Conservation (phyloP, 352 stramenopile species). For the Globisporangium takayamanum region DNA sequence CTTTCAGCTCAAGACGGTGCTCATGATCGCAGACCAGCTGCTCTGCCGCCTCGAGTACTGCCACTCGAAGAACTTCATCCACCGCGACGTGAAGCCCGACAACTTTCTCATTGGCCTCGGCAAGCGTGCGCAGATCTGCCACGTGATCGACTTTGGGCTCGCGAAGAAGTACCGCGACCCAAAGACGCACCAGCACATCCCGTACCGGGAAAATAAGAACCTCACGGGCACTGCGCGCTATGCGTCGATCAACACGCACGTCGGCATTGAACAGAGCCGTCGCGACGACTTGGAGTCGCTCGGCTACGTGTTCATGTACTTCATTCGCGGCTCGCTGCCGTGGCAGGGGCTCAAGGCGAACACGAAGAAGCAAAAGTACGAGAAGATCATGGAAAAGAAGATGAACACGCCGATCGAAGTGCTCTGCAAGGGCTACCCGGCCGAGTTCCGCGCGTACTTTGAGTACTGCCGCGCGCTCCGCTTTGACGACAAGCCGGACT, state of each 20-base stretch:
- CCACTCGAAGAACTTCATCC: constrained; percentile 88
- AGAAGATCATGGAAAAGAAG: constrained; percentile 99
- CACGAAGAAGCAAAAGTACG: constrained; percentile 95
- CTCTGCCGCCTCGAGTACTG: constrained; percentile 84
- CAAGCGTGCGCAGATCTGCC: constrained; percentile 80
- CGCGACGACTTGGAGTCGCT: constrained; percentile 97
- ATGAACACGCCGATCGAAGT: constrained; percentile 92
- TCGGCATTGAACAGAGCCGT: constrained; percentile 96
- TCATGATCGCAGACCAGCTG: constrained; percentile 91
- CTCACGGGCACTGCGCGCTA: constrained; percentile 96
- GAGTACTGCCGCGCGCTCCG: constrained; percentile 86
- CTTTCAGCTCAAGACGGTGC: constrained; percentile 94
- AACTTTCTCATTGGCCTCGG: constrained; percentile 88
- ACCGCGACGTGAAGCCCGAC: constrained; percentile 88
- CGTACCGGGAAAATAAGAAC: constrained; percentile 89
- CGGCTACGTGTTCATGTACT: constrained; percentile 94
- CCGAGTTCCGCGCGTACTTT: constrained; percentile 97
- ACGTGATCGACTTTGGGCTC: constrained; percentile 88
- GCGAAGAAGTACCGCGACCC: constrained; percentile 89
- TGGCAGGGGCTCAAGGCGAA: constrained; percentile 98
- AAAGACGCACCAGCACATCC: constrained; percentile 87
- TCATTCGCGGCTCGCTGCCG: constrained; percentile 91
- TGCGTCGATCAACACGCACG: constrained; percentile 98
- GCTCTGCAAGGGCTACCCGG: constrained; percentile 92
- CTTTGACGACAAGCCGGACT: constrained; percentile 88